Evolutionary conservation across 176 grass and related monocot genomes (phyloP), one percentile per base, ranked within the genome.

Genomic region (Bromus sterilis): DNA sequence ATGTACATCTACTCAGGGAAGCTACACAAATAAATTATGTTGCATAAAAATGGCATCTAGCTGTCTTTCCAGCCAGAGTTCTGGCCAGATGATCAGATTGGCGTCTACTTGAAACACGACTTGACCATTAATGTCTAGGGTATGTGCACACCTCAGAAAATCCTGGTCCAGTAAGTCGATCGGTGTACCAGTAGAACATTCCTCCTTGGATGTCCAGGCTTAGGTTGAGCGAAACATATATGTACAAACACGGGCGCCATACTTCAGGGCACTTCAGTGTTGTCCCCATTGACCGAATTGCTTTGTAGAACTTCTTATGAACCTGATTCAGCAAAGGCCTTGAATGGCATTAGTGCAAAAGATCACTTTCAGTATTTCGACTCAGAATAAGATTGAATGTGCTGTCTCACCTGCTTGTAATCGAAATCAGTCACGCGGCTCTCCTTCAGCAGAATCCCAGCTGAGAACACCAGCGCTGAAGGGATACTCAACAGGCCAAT

Each of bases 151-250:
- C 93, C 95, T 98, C 91, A 25, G 95, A 98, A 79, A 98, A 95
- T 20, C 57, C 71, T 30, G 89, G 90, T 56, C 93, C 96, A 35
- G 24, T 66, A 21, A 64, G 80, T 73, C 40, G 40, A 43, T 95
- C 88, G 11, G 90, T 93, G 68, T 91, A 89, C 96, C 96, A 98
- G 26, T 95, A 98, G 76, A 98, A 98, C 96, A 98, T 95, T 60
- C 96, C 96, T 76, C 86, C 92, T 58, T 94, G 91, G 74, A 98
- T 88, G 86, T 95, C 88, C 41, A 98, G 72, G 81, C 89, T 95
- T 78, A 98, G 41, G 71, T 65, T 83, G 56, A 93, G 79, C 33
- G 90, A 95, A 37, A 85, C 20, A 56, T 84, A 93, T 69, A 98
- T 91, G 62, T 94, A 95, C 5, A 88, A 46, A 70, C 93, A 98